These are phyloP conservation scores for Nakazawaea laoshanensis DNA, from an alignment of 805 yeast species.

Conservation along the genomic window DNA sequence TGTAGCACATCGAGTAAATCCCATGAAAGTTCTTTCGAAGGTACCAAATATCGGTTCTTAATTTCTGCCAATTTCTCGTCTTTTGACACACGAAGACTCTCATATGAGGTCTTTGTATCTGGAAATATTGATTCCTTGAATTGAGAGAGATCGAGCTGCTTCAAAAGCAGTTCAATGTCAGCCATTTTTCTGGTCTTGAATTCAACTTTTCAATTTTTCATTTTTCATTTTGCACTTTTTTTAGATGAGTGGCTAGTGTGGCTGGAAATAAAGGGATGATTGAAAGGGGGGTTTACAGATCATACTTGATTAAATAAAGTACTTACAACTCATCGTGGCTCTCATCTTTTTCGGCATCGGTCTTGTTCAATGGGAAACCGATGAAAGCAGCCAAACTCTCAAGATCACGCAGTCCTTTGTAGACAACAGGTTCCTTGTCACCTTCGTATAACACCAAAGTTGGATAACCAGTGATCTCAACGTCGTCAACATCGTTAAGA, in stretches of 20 bases:
- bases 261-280: too few relatives aligned
- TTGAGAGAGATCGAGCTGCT: too few relatives aligned
- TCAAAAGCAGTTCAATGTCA: too few relatives aligned
- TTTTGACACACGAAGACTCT: conserved; percentile 8
- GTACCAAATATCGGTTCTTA: conserved; percentile 43
- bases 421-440: conserved; percentile 59
- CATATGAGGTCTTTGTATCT: conserved; percentile 4
- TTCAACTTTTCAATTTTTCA: too few relatives aligned
- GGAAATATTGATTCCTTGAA: too few relatives aligned
- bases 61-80: conserved; percentile 17
- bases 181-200: too few relatives aligned
- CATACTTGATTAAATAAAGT: too few relatives aligned
- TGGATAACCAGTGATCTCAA: conserved; percentile 85
- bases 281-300: too few relatives aligned
- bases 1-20: conserved; percentile 66
- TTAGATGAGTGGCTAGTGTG: too few relatives aligned
- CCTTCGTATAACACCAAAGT: conserved; percentile 90
- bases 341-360: conserved; percentile 20
- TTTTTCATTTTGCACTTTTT: too few relatives aligned
- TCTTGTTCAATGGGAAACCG: conserved; percentile 43
- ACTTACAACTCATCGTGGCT: conserved; percentile 13
- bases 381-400: conserved; percentile 66
- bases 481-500: conserved; percentile 70
- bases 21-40: conserved; percentile 58
- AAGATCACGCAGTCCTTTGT: conserved; percentile 64